Percentiles rank a stretch among this genome's conserved stretches.
phyloP scores from a whole-genome alignment of 768 basidiomycete species.

The Auriculariales sp. region DNA sequence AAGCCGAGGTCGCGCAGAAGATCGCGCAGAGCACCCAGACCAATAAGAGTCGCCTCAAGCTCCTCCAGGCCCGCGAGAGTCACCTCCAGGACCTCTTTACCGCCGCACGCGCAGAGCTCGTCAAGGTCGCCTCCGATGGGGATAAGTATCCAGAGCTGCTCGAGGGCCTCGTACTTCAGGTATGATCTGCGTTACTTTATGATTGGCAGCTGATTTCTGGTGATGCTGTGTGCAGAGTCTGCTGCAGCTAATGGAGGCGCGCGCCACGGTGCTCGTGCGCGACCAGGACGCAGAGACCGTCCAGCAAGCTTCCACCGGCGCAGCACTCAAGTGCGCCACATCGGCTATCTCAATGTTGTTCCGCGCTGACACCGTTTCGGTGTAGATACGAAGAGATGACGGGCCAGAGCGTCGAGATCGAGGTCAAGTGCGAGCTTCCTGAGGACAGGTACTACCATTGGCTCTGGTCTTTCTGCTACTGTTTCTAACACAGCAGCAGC shows the following conservation, averaged over 20 bases:
- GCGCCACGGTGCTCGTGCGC: slow-evolving; percentile 51
- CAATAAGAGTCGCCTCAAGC: slow-evolving; percentile 85
- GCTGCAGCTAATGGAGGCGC: slow-evolving; percentile 66
- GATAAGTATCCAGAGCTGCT: slow-evolving; percentile 70
- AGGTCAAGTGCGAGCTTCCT: slow-evolving; percentile 45
- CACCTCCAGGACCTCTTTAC: slow-evolving; percentile 81
- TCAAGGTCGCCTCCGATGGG: slow-evolving; percentile 47
- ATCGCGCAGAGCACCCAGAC: slow-evolving; percentile 93
- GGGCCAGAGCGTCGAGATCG: slow-evolving; percentile 43
- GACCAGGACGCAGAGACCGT: slow-evolving; percentile 48
- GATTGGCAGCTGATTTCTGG: not conserved
- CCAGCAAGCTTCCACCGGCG: slow-evolving; percentile 47
- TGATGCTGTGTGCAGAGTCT: no score
- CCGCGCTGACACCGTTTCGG: no score
- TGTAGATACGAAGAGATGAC: slow-evolving; percentile 70
- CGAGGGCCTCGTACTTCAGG: slow-evolving; percentile 71
- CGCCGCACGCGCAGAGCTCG: slow-evolving; percentile 47
- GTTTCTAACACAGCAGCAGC: slow-evolving; percentile 24
- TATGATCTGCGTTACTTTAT: slow-evolving; percentile 10
- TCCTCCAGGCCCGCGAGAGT: slow-evolving; percentile 85
- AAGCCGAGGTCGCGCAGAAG: slow-evolving; percentile 86
- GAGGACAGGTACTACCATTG: slow-evolving; percentile 41
- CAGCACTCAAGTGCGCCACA: slow-evolving; percentile 49
- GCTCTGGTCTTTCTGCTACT: not conserved
- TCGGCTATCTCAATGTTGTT: no score